These are phyloP conservation scores for Venturiaceae sp. DNA, from an alignment of 2,329 filamentous ascomycete species.

Conservation along the genomic window DNA sequence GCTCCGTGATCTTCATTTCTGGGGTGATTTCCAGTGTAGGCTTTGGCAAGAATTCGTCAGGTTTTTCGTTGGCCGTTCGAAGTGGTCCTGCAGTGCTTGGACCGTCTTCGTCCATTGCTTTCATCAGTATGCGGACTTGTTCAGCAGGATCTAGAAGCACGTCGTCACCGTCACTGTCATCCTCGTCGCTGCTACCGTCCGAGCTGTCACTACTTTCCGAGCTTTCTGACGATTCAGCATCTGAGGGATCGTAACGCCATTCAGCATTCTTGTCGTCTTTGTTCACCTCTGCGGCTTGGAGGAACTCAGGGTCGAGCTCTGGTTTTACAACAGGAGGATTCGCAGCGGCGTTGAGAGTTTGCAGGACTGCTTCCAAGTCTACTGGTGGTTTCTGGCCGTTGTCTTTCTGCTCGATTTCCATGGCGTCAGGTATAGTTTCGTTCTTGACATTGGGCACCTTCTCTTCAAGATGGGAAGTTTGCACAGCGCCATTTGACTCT, in stretches of 20 bases:
- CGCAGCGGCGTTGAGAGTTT: not conserved
- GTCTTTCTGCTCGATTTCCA: slow-evolving; percentile 8
- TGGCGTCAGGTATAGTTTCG: not conserved
- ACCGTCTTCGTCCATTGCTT: slow-evolving; percentile 53
- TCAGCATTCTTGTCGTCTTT: slow-evolving; percentile 53
- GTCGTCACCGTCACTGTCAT: slow-evolving; percentile 46
- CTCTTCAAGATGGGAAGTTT: not conserved
- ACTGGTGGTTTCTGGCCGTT: slow-evolving; percentile 4
- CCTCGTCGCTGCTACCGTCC: slow-evolving; percentile 22
- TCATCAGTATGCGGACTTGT: slow-evolving; percentile 76
- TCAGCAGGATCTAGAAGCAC: slow-evolving; percentile 72
- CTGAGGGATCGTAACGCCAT: slow-evolving; percentile 59
- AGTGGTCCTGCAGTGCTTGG: slow-evolving; percentile 50
- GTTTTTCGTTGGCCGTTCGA: slow-evolving; percentile 72
- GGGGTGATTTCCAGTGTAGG: slow-evolving; percentile 70
- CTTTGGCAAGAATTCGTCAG: slow-evolving; percentile 41
- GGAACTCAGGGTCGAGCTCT: slow-evolving; percentile 28
- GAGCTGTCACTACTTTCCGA: slow-evolving; percentile 12
- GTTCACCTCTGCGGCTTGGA: slow-evolving; percentile 33
- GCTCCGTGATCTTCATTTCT: slow-evolving; percentile 64
- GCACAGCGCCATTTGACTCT: too few relatives aligned
- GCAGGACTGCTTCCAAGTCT: not conserved
- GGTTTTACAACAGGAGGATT: not conserved
- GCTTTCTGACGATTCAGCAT: slow-evolving; percentile 14
- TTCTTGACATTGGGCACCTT: not conserved